Evolutionary conservation across 129 eudicot species (phyloP), one percentile per base, ranked within the genome.

Genomic region (Ambrosia artemisiifolia): DNA sequence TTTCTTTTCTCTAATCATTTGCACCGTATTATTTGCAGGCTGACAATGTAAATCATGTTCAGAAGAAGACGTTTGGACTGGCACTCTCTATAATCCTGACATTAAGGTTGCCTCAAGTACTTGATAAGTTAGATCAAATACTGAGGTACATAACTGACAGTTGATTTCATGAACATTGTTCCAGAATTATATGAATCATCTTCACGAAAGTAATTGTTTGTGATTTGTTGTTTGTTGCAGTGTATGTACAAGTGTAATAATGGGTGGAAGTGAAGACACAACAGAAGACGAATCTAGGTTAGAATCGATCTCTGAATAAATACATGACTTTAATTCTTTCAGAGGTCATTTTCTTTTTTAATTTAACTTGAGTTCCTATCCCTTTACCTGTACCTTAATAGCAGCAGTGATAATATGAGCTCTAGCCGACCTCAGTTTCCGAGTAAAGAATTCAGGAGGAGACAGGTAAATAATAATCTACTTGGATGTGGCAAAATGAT

Each of bases 201-300:
- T 48, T 77, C 32, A 19, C 61, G 54, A 67, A 63, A 49, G 5
- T 32, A 44, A 67, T 28, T 38, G 13, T 78, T 53, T 7, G 44
- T 69, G 7, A n/a, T n/a, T 63, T 49, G 56, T 61, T 20, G 6
- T 72, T 38, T 63, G 34, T 69, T 75, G 24, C 76, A 94, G 99
- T 74, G 97, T 74, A 55, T 94, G 99, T 80, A 88, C 99, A 48
- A 90, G 97, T 76, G 96, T 90, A 38, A 86, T 94, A 56, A 43
- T 94, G 83, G 99, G 99, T 70, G 97, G 91, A 76, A 88, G 77
- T 47, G 97, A 84, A 73, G 96, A 88, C 63, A 64, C 87, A 53
- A 69, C 89, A 9, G 99, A 94, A 86, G 99, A 88, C 66, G 98
- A 94, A 75, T 90, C 99, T 75, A 94, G 99, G 99, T 94, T 63